Evolutionary conservation across 768 basidiomycete genomes (phyloP).

Genomic region (Suillus ampliporus): DNA sequence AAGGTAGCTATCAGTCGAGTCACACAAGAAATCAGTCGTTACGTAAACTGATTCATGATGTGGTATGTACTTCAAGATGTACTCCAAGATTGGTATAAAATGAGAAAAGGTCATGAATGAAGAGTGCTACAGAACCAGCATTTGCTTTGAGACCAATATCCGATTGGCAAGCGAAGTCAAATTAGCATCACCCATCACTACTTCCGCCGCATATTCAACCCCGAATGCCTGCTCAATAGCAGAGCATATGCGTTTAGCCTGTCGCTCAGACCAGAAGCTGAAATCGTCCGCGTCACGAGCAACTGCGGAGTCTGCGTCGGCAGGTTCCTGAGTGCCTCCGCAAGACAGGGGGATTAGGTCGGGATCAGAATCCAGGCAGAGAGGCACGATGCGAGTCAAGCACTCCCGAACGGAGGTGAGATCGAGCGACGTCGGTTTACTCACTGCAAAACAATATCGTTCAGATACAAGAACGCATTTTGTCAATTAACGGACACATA

Average conservation of each 20-base stretch:
- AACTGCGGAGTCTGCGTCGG: constrained; percentile 30
- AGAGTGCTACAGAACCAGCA: constrained; percentile 41
- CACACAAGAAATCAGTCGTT: background rate
- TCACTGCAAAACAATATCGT: constrained; percentile 52
- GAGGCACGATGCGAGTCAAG: constrained; percentile 78
- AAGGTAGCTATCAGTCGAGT: background rate
- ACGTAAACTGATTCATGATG: background rate
- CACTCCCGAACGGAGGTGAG: constrained; percentile 68
- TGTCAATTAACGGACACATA: constrained; percentile 43
- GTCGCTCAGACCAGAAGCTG: constrained; percentile 87
- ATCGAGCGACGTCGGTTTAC: constrained; percentile 66
- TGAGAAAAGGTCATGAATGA: constrained; percentile 15
- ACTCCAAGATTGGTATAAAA: background rate
- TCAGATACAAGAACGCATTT: constrained; percentile 4
- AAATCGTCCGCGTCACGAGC: constrained; percentile 89
- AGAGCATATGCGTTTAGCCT: constrained; percentile 87
- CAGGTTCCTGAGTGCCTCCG: constrained; percentile 41
- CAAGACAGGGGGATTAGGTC: constrained; percentile 78
- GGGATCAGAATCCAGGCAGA: constrained; percentile 88
- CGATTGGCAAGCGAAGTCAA: constrained; percentile 82
- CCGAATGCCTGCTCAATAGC: constrained; percentile 83
- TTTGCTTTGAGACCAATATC: constrained; percentile 77
- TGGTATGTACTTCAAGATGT: background rate
- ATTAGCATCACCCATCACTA: constrained; percentile 94
- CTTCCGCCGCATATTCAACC: constrained; percentile 88